Base-by-base conservation (phyloP, 2,329 filamentous ascomycete species). In the Coniochaeta sp. region DNA sequence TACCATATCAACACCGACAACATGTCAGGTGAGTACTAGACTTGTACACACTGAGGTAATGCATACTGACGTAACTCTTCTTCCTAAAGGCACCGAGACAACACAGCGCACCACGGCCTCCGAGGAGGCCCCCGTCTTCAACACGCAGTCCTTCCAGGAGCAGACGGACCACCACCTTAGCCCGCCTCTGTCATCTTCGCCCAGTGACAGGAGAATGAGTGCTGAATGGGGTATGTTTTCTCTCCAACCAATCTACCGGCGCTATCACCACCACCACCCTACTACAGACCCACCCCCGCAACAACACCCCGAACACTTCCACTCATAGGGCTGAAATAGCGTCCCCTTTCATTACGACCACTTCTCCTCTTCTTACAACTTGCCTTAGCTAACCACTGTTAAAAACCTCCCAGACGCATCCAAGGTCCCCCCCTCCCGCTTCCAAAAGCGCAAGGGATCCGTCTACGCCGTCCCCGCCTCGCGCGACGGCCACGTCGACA, bases 361-460 rank as follows among this genome's bases (percentile, higher is more conserved):
- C 22, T 24, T 42, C 32, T 45, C 31, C 14, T 13, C 51, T 10
- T 49, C n/a, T 52, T 22, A 56, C 46, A 4, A 6, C 27, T 20
- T 14, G n/a, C n/a, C n/a, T n/a, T n/a, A n/a, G n/a, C n/a, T n/a
- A n/a, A n/a, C n/a, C n/a, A n/a, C n/a, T n/a, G n/a, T n/a, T n/a
- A n/a, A n/a, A 42, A 16, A 13, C 27, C 14, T 10, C 31, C 54
- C 48, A 82, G 83, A 87, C 66, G 83, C 83, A 4, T 76, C 79
- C 58, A 86, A 86, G 67, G 82, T 85, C 0, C 81, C 81, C 1
- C 83, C 83, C 9, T 83, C 78, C 56, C 80, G 81, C 46, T 86
- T 87, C 70, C 83, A 87, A 67, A 85, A 85, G 69, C 79, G 81
- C 61, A 82, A 84, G 67, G 83, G 83, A 51, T 85, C 80, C 62